Evolutionary conservation across 1,284 basidiomycete species (phyloP).

Genomic region (Sporisorium graminicola): DNA sequence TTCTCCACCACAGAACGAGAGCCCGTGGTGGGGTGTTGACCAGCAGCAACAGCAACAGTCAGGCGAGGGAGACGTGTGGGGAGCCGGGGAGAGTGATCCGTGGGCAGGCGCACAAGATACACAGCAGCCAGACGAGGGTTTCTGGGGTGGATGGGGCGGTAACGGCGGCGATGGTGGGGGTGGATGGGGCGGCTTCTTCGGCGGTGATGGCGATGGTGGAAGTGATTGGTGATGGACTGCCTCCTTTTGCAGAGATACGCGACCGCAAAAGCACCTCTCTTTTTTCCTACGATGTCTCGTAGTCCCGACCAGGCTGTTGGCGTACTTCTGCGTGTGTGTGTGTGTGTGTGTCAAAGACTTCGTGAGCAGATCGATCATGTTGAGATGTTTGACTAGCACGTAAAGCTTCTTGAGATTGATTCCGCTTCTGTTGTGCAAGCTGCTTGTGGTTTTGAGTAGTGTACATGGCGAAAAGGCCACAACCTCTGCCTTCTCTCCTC

Average conservation of each 20-base stretch:
- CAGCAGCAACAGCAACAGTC: slow-evolving; percentile 20
- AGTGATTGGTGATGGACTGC: slow-evolving; percentile 23
- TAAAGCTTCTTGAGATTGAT: not conserved
- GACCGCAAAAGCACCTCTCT: not conserved
- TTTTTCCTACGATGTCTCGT: not conserved
- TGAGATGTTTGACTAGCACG: not conserved
- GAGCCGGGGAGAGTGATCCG: slow-evolving; percentile 29
- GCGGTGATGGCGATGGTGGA: slow-evolving; percentile 23
- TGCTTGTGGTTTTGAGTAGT: slow-evolving; percentile 12
- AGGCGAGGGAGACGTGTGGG: slow-evolving; percentile 48
- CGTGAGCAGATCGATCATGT: too few species aligned
- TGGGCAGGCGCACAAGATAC: slow-evolving; percentile 40
- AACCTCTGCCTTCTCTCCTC: not conserved
- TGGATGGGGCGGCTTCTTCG: slow-evolving; percentile 53
- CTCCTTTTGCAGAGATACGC: not conserved
- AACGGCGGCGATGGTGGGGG: slow-evolving; percentile 20
- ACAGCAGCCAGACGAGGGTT: slow-evolving; percentile 21
- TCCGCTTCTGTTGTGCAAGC: not conserved
- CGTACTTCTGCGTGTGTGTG: too few species aligned
- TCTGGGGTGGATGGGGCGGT: slow-evolving; percentile 30
- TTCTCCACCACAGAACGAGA: slow-evolving; percentile 11
- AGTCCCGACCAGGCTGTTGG: too few species aligned
- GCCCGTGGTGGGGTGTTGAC: slow-evolving; percentile 36
- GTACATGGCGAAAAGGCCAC: slow-evolving; percentile 14
- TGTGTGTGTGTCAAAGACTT: too few species aligned